Base-by-base conservation (phyloP, 176 grass and related monocot genomes). In the sorghum (Sorghum bicolor) region DNA sequence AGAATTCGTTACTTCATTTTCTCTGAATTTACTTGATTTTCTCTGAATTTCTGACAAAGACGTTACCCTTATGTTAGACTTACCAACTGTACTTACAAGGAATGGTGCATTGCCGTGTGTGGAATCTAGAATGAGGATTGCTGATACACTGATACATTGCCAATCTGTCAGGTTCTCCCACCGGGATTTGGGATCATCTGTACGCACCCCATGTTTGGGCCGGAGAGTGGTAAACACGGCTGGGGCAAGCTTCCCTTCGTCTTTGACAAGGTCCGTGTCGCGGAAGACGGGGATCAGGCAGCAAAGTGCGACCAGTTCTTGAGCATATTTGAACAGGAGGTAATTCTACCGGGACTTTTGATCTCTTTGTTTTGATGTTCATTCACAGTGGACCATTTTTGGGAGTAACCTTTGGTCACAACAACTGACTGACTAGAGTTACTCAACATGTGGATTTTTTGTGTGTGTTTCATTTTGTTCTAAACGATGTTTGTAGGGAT, bases 131-230 rank as follows among this genome's bases (percentile, higher is more conserved):
- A 64, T 29, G 65, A 30, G 39, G 13, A 64, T 78, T 19, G 65
- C 45, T 80, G 29, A 50, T 4, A 6, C 47, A 37, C 17, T 72
- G 17, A 15, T 31, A 8, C 10, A 66, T 9, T 53, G 20, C n/a
- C 7, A 37, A n/a, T 50, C 57, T 29, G 9, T 29, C 29, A 94
- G 92, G 67, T 90, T 78, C 92, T 94, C 8, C 92, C 92, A 8
- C 67, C 74, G 0, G 85, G 78, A 24, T 92, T 90, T 13, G 92
- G 89, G 13, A 89, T 94, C 3, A 22, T 92, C 10, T 92, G 92
- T 69, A 92, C 92, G 0, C 92, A 94, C 82, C 90, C 92, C 7
- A 94, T 94, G 90, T 94, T 94, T 0, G 87, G 92, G 15, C 92
- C 87, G 0, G 92, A 92, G 87, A 94, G 92, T 8, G 92, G 92